Evolutionary conservation across 768 basidiomycete species (phyloP), one percentile per base, ranked within the genome.

Genomic region (Grammothele lineata): DNA sequence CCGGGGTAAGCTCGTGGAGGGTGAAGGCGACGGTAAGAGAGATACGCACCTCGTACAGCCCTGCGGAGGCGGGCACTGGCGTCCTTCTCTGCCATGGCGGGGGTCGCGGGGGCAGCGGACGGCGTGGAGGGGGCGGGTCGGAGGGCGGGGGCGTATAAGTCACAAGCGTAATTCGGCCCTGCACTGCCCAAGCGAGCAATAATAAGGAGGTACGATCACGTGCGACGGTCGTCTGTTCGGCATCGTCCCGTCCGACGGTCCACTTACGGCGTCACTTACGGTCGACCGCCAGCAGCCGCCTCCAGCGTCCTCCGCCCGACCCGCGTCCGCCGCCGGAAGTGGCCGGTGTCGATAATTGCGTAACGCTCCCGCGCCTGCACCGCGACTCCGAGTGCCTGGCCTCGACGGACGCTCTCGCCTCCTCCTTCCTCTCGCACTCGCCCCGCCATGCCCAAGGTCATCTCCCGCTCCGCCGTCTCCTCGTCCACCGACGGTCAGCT

Each of bases 381-480:
- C 17, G 45, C 50, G 27, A 30, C 8, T 7, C 8, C 27, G n/a
- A 30, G 27, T 30, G 27, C 27, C 27, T 30, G 27, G 27, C 27
- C 14, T 14, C n/a, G n/a, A n/a, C n/a, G n/a, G n/a, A n/a, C n/a
- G n/a, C n/a, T n/a, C n/a, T n/a, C n/a, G n/a, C 14, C 14, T 30
- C 14, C 27, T 30, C 27, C 27, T 30, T 14, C 27, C 27, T 14
- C 27, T 7, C 7, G 7, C 27, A 30, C 27, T 7, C 8, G 35
- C 10, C 11, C 40, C 40, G 36, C 55, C 48, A 95, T 95, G 92
- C 92, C 92, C 43, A 94, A 94, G 66, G 88, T 96, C 53, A 79
- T 93, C 60, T 92, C 91, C 3, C 80, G 90, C 55, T 92, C 88
- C 34, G 85, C 88, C 4, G 80, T 92, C 50, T 92, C 92, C 8